phyloP scores from a whole-genome alignment of 1,284 basidiomycete genomes.

The Pseudozyma thailandica region DNA sequence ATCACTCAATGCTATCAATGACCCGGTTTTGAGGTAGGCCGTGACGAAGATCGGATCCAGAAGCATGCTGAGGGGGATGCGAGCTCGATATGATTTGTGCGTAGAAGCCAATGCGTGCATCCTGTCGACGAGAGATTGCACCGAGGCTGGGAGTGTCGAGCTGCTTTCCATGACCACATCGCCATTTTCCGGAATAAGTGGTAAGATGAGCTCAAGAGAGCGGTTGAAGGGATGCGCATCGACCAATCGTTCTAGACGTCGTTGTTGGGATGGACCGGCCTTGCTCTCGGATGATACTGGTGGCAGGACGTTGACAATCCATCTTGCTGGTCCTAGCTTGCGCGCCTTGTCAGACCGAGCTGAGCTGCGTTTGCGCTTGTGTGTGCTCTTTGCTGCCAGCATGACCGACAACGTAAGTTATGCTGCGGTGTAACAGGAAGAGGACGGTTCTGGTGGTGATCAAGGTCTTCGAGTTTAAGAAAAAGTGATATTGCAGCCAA shows the following conservation, averaged over 20 bases:
- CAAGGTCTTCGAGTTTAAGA: background rate
- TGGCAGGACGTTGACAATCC: constrained; percentile 40
- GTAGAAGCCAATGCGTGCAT: background rate
- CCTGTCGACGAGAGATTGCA: constrained; percentile 19
- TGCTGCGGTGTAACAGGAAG: background rate
- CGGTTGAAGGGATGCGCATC: constrained; percentile 59
- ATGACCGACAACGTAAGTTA: constrained; percentile 5
- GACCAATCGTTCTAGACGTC: constrained; percentile 13
- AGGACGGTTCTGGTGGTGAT: too few species aligned
- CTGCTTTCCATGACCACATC: background rate
- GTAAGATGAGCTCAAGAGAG: constrained; percentile 50
- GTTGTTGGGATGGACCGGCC: background rate
- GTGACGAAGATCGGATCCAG: constrained; percentile 60
- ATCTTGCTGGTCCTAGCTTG: constrained; percentile 29
- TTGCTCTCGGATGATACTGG: background rate
- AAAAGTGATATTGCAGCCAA: background rate
- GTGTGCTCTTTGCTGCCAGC: constrained; percentile 56
- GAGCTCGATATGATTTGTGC: constrained; percentile 40
- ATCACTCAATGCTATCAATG: constrained; percentile 53
- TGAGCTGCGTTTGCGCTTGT: constrained; percentile 64
- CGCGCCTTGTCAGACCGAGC: constrained; percentile 55
- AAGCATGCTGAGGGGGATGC: constrained; percentile 56
- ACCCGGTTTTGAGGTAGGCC: constrained; percentile 53
- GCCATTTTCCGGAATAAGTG: background rate
- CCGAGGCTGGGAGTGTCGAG: constrained; percentile 2